Evolutionary conservation across 2,329 filamentous ascomycete species (phyloP).

Genomic region (Colletotrichum viniferum): DNA sequence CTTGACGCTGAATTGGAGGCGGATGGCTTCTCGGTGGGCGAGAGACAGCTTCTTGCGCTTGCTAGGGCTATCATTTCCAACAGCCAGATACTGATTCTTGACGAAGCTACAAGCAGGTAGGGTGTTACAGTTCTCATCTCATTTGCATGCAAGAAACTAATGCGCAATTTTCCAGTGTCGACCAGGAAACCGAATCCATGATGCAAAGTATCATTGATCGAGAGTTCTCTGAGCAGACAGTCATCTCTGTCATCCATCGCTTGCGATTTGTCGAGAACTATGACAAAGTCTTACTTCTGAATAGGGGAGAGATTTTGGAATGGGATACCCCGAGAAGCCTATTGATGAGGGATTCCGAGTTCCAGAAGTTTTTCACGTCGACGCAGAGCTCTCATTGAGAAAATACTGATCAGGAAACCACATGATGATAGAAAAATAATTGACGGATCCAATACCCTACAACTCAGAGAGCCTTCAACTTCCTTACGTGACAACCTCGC

Average conservation of each 20-base stretch:
- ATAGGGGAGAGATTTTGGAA: background rate
- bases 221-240: background rate
- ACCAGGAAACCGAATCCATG: background rate
- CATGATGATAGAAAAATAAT: background rate
- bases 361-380: background rate
- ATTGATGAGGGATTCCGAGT: background rate
- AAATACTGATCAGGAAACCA: background rate
- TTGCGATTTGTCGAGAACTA: background rate
- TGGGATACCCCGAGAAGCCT: background rate
- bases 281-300: background rate
- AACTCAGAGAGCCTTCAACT: too few species aligned
- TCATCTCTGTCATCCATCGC: background rate
- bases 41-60: slow-evolving; percentile 52
- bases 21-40: slow-evolving; percentile 43
- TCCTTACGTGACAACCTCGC: too few species aligned
- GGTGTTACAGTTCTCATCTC: background rate
- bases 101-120: slow-evolving; percentile 11
- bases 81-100: slow-evolving; percentile 10
- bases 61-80: slow-evolving; percentile 46
- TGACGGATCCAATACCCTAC: background rate
- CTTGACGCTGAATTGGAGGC: slow-evolving; percentile 37
- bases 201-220: background rate
- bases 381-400: background rate
- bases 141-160: background rate
- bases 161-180: background rate